Evolutionary conservation across 192 early-diverging fungal genomes (phyloP).

Genomic region (Anaeromyces robustus): DNA sequence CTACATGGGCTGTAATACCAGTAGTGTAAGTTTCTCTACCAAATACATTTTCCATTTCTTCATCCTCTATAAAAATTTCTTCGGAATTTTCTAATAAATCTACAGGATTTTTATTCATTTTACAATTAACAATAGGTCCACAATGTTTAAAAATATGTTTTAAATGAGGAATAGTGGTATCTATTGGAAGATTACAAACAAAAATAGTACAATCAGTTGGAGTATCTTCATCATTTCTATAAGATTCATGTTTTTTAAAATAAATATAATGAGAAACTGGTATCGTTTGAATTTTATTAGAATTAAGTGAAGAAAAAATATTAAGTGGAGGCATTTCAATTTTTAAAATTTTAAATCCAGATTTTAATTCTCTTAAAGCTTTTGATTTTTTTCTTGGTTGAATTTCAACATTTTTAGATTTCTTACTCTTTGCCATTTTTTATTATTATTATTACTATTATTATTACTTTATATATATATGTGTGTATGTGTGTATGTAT

Average conservation of each 20-base stretch:
- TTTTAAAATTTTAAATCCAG: neutral
- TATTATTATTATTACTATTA: neutral
- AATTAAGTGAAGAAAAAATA: neutral
- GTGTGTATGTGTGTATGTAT: too few species aligned
- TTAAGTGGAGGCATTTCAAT: neutral
- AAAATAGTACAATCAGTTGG: slow-evolving; percentile 49
- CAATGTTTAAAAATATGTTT: slow-evolving; percentile 40
- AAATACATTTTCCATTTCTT: slow-evolving; percentile 8
- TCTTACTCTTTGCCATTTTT: neutral
- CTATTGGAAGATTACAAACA: slow-evolving; percentile 49
- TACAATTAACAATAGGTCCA: slow-evolving; percentile 25
- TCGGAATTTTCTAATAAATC: slow-evolving; percentile 15
- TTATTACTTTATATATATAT: too few species aligned
- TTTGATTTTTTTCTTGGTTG: neutral
- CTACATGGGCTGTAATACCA: slow-evolving; percentile 46
- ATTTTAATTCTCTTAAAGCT: neutral
- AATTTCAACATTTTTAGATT: neutral
- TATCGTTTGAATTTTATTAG: neutral
- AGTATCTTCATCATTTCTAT: slow-evolving; percentile 18
- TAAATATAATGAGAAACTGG: slow-evolving; percentile 28
- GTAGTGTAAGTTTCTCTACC: slow-evolving; percentile 24
- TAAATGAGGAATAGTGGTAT: slow-evolving; percentile 47
- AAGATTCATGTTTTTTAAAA: slow-evolving; percentile 30
- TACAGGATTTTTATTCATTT: slow-evolving; percentile 17
- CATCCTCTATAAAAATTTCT: slow-evolving; percentile 14